Percentiles rank a stretch among this genome's conserved stretches.
Conservation (phyloP, 805 yeast species). For the Lipomyces spencermartinsiae region DNA sequence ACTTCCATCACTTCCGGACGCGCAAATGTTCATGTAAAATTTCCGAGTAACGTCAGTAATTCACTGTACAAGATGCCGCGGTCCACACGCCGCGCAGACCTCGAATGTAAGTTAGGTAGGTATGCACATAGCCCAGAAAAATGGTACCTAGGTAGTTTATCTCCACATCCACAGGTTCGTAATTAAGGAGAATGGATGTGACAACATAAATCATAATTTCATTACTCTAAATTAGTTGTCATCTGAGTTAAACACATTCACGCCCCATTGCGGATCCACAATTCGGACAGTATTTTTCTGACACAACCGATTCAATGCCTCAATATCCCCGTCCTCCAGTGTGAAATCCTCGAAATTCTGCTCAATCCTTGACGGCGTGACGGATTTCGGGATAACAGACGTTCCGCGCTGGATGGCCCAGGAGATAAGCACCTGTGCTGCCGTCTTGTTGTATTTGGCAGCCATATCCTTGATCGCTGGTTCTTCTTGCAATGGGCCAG, state of each 20-base stretch:
- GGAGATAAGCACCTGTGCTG: conserved; percentile 64
- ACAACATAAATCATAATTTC: too few relatives aligned
- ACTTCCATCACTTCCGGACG: too few relatives aligned
- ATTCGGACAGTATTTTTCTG: conserved; percentile 11
- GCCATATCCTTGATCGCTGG: conserved; percentile 59
- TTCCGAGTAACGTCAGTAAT: too few relatives aligned
- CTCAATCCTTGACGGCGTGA: conserved; percentile 65
- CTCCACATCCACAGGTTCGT: too few relatives aligned
- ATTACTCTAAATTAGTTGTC: neutral
- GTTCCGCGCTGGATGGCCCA: conserved; percentile 65
- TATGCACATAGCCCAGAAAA: too few relatives aligned
- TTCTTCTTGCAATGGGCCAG: conserved; percentile 50
- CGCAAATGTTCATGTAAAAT: too few relatives aligned
- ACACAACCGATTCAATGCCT: conserved; percentile 41
- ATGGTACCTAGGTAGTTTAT: too few relatives aligned
- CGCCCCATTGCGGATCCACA: conserved; percentile 33
- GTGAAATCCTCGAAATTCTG: conserved; percentile 51
- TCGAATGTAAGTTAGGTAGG: too few relatives aligned
- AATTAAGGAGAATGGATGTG: too few relatives aligned
- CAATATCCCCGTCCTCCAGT: conserved; percentile 53
- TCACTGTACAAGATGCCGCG: too few relatives aligned
- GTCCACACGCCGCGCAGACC: too few relatives aligned
- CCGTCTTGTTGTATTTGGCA: conserved; percentile 56
- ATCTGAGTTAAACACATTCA: conserved; percentile 5
- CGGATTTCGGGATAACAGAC: conserved; percentile 69